Conservation (phyloP, 768 basidiomycete genomes). For the Boletus rufocinnamomeus region DNA sequence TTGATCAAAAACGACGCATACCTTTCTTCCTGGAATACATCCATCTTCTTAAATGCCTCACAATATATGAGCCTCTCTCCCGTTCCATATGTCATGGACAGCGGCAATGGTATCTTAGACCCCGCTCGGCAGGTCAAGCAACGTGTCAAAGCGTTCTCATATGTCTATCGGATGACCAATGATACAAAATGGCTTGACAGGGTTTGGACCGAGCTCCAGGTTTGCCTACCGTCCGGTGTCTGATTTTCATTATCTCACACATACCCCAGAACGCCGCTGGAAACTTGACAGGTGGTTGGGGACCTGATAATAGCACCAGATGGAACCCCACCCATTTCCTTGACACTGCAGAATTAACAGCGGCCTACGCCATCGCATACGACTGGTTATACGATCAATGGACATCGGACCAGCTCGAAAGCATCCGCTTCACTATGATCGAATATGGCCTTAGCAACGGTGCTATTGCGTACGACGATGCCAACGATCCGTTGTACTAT, state of each 20-base stretch:
- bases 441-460: constrained; percentile 76
- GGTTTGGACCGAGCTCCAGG: constrained; percentile 79
- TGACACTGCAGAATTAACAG: constrained; percentile 85
- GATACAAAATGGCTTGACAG: constrained; percentile 91
- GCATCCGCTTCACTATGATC: constrained; percentile 73
- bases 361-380: constrained; percentile 90
- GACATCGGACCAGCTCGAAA: constrained; percentile 67
- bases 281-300: constrained; percentile 65
- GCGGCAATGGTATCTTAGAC: constrained; percentile 90
- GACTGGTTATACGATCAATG: constrained; percentile 94
- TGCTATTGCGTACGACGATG: constrained; percentile 48
- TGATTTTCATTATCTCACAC: constrained; percentile 2
- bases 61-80: constrained; percentile 63
- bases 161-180: constrained; percentile 88
- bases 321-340: constrained; percentile 96
- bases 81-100: constrained; percentile 73
- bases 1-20: constrained; percentile 86
- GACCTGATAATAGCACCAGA: constrained; percentile 55
- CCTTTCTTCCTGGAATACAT: constrained; percentile 83
- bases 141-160: constrained; percentile 89
- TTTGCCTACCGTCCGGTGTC: constrained; percentile 38
- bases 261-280: constrained; percentile 65
- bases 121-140: constrained; percentile 86
- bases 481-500: constrained; percentile 36
- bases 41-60: constrained; percentile 88